phyloP scores from a whole-genome alignment of 352 stramenopile species.

The Aphanomyces invadans region DNA sequence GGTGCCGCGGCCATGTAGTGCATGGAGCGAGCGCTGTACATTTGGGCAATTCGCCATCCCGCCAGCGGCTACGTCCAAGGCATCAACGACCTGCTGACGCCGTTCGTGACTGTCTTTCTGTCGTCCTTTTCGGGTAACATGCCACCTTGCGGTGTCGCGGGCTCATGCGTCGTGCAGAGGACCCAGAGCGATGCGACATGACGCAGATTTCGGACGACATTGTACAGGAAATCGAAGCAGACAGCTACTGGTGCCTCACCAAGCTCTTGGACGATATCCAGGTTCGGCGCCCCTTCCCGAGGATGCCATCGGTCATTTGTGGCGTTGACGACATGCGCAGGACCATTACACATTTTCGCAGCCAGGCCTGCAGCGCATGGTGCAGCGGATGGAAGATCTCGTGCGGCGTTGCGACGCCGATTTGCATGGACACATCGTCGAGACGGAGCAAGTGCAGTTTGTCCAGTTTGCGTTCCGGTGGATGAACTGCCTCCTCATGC shows the following conservation, averaged over 20 bases:
- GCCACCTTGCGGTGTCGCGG: not conserved
- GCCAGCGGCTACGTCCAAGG: slow-evolving; percentile 98
- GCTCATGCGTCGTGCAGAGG: slow-evolving; percentile 33
- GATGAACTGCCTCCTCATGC: slow-evolving; percentile 99
- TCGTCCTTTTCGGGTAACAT: slow-evolving; percentile 60
- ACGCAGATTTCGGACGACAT: slow-evolving; percentile 49
- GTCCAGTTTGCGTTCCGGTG: slow-evolving; percentile 99
- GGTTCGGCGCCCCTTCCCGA: not conserved
- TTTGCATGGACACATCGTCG: slow-evolving; percentile 92
- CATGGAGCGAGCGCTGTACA: slow-evolving; percentile 97
- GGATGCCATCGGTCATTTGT: too few species aligned
- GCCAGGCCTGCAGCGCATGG: slow-evolving; percentile 97
- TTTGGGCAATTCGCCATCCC: slow-evolving; percentile 98
- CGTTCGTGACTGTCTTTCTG: slow-evolving; percentile 96
- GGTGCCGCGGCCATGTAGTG: too few species aligned
- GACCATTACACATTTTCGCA: slow-evolving; percentile 99
- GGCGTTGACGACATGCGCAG: slow-evolving; percentile 26
- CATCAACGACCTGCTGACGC: slow-evolving; percentile 98
- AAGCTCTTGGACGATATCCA: slow-evolving; percentile 98
- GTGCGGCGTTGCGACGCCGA: slow-evolving; percentile 93
- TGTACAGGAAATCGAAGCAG: slow-evolving; percentile 90
- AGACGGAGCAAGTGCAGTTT: slow-evolving; percentile 92
- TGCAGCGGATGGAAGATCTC: slow-evolving; percentile 96
- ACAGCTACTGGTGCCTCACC: slow-evolving; percentile 98
- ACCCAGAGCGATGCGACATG: slow-evolving; percentile 70